phyloP scores from a whole-genome alignment of 352 stramenopile genomes.

The Aphanomyces cochlioides region DNA sequence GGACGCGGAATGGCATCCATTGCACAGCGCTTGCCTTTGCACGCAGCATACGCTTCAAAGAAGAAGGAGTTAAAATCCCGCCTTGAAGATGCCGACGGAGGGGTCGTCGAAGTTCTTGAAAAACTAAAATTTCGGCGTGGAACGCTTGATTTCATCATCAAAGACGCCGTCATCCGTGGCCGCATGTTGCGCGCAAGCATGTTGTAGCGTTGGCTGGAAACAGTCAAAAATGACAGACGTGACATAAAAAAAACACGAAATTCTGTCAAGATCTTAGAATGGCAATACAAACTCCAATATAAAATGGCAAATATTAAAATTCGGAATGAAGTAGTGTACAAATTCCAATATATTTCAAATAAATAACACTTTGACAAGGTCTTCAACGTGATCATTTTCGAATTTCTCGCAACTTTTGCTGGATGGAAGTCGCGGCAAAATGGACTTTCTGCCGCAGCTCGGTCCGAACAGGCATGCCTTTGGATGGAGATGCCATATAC shows the following conservation, averaged over 20 bases:
- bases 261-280: too few relatives aligned
- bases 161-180: background rate
- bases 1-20: slow-evolving; percentile 47
- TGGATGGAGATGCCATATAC: too few relatives aligned
- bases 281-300: too few relatives aligned
- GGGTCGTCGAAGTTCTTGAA: background rate
- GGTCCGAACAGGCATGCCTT: slow-evolving; percentile 21
- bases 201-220: too few relatives aligned
- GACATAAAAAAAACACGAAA: too few relatives aligned
- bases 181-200: slow-evolving; percentile 9
- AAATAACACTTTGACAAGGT: background rate
- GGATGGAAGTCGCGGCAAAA: slow-evolving; percentile 19
- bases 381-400: background rate
- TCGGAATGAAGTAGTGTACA: too few relatives aligned
- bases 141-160: background rate
- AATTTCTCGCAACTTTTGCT: slow-evolving; percentile 12
- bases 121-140: background rate
- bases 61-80: slow-evolving; percentile 43
- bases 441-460: slow-evolving; percentile 20
- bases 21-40: slow-evolving; percentile 63
- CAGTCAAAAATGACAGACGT: background rate
- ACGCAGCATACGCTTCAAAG: slow-evolving; percentile 65
- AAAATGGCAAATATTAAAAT: too few relatives aligned
- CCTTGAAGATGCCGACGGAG: slow-evolving; percentile 14
- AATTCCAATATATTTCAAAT: background rate